These are phyloP conservation scores for Entophlyctis luteolus DNA, from an alignment of 192 early-diverging fungal species.

Conservation along the genomic window DNA sequence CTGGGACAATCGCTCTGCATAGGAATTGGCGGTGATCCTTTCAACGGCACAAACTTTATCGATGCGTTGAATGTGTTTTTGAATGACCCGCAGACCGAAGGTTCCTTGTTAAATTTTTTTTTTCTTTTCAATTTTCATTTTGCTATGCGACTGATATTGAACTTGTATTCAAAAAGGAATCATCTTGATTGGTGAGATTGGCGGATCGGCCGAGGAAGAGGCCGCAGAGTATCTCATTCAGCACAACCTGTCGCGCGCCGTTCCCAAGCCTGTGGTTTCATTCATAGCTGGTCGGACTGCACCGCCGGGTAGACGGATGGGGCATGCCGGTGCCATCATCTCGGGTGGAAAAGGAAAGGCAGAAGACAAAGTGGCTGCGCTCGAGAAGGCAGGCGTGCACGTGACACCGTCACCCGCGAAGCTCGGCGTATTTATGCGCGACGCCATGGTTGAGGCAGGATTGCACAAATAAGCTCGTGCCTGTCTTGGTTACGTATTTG, in stretches of 20 bases:
- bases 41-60: slow-evolving; percentile 99
- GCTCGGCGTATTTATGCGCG: slow-evolving; percentile 83
- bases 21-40: slow-evolving; percentile 98
- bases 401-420: slow-evolving; percentile 93
- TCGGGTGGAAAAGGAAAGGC: slow-evolving; percentile 98
- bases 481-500: too few species aligned
- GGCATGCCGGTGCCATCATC: slow-evolving; percentile 99
- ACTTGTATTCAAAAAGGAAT: slow-evolving; percentile 63
- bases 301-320: slow-evolving; percentile 98
- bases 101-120: slow-evolving; percentile 35
- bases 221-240: slow-evolving; percentile 94
- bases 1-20: slow-evolving; percentile 94
- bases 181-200: slow-evolving; percentile 99
- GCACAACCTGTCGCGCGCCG: slow-evolving; percentile 80
- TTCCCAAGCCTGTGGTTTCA: slow-evolving; percentile 98
- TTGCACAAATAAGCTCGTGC: too few species aligned
- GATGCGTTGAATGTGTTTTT: slow-evolving; percentile 93
- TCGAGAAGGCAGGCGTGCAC: slow-evolving; percentile 86
- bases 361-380: slow-evolving; percentile 93
- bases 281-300: slow-evolving; percentile 99
- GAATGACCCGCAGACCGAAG: slow-evolving; percentile 90
- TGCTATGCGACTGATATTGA: too few species aligned
- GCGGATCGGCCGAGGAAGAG: slow-evolving; percentile 97
- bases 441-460: slow-evolving; percentile 44
- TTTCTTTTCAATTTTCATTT: too few species aligned